Evolutionary conservation across 176 grass and related monocot genomes (phyloP).

Genomic region (Cenchrus purpureus): DNA sequence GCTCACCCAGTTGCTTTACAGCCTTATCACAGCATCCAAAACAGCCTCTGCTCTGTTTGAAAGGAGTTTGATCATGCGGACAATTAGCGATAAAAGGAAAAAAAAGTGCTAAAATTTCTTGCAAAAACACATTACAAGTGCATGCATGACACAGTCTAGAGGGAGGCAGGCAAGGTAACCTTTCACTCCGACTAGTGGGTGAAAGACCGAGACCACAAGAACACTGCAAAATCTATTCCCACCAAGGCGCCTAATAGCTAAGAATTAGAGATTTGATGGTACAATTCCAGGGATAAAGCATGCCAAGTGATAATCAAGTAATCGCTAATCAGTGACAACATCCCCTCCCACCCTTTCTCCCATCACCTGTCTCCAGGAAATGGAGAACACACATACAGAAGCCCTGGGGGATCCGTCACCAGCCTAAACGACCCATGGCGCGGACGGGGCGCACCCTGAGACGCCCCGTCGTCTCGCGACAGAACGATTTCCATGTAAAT

Average conservation of each 20-base stretch:
- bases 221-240: neutral
- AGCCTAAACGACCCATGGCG: neutral
- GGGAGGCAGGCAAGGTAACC: neutral
- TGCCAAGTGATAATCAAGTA: neutral
- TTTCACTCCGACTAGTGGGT: neutral
- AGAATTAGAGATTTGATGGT: neutral
- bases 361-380: neutral
- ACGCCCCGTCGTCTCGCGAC: neutral
- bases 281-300: neutral
- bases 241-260: neutral
- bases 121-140: neutral
- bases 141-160: neutral
- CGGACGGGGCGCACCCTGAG: neutral
- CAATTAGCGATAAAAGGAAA: constrained; percentile 41
- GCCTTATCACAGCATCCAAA: constrained; percentile 62
- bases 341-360: neutral
- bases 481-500: neutral
- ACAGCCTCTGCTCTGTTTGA: constrained; percentile 73
- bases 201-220: neutral
- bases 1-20: constrained; percentile 35
- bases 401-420: neutral
- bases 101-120: neutral
- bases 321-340: neutral
- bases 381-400: neutral
- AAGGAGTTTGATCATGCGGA: constrained; percentile 48